Base-by-base conservation (phyloP, 202 grass and related monocot genomes). In the Zoysia matrella region DNA sequence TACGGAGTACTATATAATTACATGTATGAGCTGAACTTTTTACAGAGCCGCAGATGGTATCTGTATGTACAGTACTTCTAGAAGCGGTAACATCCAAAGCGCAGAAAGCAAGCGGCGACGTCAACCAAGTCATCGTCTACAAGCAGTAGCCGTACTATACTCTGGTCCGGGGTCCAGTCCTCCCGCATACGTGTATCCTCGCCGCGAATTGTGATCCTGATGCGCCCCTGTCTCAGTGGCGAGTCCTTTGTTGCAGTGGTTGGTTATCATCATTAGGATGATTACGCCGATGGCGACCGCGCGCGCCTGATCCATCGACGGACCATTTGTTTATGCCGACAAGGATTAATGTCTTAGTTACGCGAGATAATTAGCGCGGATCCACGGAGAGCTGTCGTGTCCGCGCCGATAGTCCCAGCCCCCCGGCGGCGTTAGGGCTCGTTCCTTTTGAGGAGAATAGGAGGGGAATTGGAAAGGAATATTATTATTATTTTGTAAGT, bases 131-230 rank as follows among this genome's bases (percentile, higher is more conserved):
- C 77, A 22, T 48, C 72, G 85, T 30, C 16, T 58, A 16, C 15
- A 58, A 58, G 5, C 55, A 6, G 55, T 12, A 58, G 56, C 6
- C 65, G 69, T 72, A 64, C 64, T 57, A 57, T 62, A 22, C 22
- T 22, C 22, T 22, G 22, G 22, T 18, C 50, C 18, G 74, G 62
- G 52, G 81, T 67, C 72, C 63, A 76, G 81, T 67, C 81, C 63
- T 22, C 22, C 22, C 68, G 52, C 4, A 36, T 80, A 71, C 78
- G 76, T 22, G 22, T 22, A 22, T 22, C 22, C 74, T 83, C 88
- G 88, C 74, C 88, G 88, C 79, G 83, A 86, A 90, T 90, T 83
- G 88, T 86, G 88, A 89, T 86, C 78, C 83, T 82, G 67, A 8
- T 62, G 87, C 73, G 48, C 72, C 22, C 22, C 69, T n/a, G n/a